These are phyloP conservation scores for Luffa aegyptiaca DNA, from an alignment of 306 rosid genomes.

Conservation along the genomic window DNA sequence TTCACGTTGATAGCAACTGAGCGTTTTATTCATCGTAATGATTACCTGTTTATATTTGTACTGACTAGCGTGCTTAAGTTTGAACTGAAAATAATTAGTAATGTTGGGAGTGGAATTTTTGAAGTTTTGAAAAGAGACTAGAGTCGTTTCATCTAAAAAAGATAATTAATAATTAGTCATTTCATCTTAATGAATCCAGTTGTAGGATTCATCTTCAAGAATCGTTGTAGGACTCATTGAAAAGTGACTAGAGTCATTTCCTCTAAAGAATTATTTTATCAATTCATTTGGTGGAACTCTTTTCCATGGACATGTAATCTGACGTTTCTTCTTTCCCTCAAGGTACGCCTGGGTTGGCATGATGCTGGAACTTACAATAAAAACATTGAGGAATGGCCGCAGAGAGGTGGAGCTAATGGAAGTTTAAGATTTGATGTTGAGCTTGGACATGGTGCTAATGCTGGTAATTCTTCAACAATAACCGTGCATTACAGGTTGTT, in stretches of 20 bases:
- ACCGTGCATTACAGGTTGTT: not conserved
- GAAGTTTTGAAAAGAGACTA: not conserved
- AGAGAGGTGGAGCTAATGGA: slow-evolving; percentile 91
- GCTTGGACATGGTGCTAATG: slow-evolving; percentile 90
- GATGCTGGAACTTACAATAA: slow-evolving; percentile 93
- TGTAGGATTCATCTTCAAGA: no score
- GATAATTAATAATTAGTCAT: no score
- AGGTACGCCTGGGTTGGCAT: slow-evolving; percentile 98
- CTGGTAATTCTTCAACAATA: slow-evolving; percentile 40
- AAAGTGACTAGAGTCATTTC: not conserved
- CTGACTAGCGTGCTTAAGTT: not conserved
- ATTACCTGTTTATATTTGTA: not conserved
- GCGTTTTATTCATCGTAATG: not conserved
- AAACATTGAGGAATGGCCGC: slow-evolving; percentile 92
- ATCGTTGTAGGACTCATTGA: not conserved
- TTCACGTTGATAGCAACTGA: not conserved
- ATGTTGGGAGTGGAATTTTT: not conserved
- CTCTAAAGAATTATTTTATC: not conserved
- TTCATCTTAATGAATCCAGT: no score
- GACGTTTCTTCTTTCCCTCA: slow-evolving; percentile 4
- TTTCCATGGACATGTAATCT: not conserved
- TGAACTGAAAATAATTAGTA: not conserved
- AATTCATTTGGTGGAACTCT: not conserved
- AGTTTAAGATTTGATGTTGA: slow-evolving; percentile 83
- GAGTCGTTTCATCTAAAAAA: not conserved